Base-by-base conservation (phyloP, 1,139 yeast genomes). In the Candida mesenterica region DNA sequence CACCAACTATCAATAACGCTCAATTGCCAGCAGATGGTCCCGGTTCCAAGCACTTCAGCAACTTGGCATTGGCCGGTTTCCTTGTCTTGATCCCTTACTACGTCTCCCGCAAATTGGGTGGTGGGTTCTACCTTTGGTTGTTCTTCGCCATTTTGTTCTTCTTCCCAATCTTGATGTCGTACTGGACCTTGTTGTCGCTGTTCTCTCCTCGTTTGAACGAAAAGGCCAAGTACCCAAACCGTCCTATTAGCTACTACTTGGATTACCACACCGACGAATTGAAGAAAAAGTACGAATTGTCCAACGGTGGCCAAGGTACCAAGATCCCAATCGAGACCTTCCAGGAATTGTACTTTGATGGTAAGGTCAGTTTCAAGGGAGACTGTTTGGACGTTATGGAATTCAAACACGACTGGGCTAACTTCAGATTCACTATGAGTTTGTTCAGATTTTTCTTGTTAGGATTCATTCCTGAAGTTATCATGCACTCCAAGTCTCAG, bases 1-100 rank as follows among this genome's bases (percentile, higher is more conserved):
- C 72, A 34, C 95, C 95, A 24, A 67, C 94, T 9, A 88, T 88
- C 57, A 77, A 82, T 50, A 88, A 88, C 58, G 95, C 94, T 8
- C 90, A 90, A 16, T 69, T 87, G 46, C 89, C 95, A 25, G 96
- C 95, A 5, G 97, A 88, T 59, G 97, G 96, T 29, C 88, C 96
- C 5, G 90, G 95, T 18, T 72, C 89, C 28, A 79, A 78, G 53
- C 77, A 81, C 49, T 88, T 89, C 63, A 76, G 78, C 61, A 89
- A 88, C 62, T 52, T 56, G 46, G 59, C 76, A n/a, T 57, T 88
- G 45, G 40, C 72, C 18, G 67, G 71, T 1, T 57, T 82, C 31
- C 51, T 84, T 43, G 53, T 71, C n/a, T 72, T 75, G 30, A 61
- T 85, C 34, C 96, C 97, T 10, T 75, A 55, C 48, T 80, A 76